phyloP scores from a whole-genome alignment of 177 flowering plant genomes.

The Telopea speciosissima region DNA sequence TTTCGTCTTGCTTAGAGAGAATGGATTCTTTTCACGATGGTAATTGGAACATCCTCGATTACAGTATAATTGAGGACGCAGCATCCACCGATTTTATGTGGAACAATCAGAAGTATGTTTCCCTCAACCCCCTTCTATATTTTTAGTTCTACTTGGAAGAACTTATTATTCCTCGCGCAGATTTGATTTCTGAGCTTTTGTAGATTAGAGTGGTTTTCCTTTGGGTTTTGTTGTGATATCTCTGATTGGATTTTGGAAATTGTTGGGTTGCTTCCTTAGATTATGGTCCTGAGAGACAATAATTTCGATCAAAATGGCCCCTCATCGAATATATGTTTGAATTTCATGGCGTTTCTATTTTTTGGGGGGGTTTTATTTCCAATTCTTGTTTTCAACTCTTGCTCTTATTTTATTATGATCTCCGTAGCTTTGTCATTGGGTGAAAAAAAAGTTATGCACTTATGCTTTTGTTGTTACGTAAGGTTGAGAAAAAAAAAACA shows the following conservation, averaged over 20 bases:
- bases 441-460: neutral
- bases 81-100: constrained; percentile 21
- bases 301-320: too few species aligned
- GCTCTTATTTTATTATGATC: neutral
- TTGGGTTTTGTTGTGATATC: too few species aligned
- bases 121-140: neutral
- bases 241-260: neutral
- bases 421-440: neutral
- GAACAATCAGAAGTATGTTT: constrained; percentile 23
- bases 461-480: neutral
- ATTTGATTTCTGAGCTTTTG: too few species aligned
- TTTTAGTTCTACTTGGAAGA: too few species aligned
- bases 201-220: too few species aligned
- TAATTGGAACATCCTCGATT: constrained; percentile 28
- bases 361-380: too few species aligned
- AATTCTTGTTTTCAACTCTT: too few species aligned
- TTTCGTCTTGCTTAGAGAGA: too few species aligned
- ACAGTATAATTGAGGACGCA: constrained; percentile 22
- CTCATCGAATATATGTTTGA: too few species aligned
- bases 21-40: constrained; percentile 19
- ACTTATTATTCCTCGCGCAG: too few species aligned
- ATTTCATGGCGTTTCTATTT: too few species aligned
- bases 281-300: too few species aligned
- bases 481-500: neutral
- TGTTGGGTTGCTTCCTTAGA: neutral